A percentile compares a stretch with the other conserved stretches of the same genome.
Evolutionary conservation across 2,329 filamentous ascomycete genomes (phyloP).

Genomic region (Alternaria sp.): DNA sequence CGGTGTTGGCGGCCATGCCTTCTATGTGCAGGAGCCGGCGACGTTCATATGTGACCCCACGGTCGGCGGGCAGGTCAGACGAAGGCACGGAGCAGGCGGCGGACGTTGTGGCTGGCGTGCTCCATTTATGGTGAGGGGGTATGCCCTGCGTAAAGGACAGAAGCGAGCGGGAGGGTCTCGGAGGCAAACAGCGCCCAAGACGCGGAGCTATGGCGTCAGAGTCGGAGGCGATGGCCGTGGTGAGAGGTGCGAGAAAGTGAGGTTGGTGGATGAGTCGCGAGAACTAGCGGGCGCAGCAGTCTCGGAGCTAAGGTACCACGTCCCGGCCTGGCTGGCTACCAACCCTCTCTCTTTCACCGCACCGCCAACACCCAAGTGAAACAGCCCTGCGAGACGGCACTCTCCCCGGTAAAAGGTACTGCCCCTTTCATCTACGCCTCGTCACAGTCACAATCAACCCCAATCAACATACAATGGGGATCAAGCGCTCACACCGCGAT

Average conservation of each 20-base stretch:
- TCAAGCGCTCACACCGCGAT: slow-evolving; percentile 65
- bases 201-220: slow-evolving; percentile 23
- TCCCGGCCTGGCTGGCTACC: not conserved
- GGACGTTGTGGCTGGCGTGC: slow-evolving; percentile 57
- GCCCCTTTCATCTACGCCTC: slow-evolving; percentile 25
- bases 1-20: slow-evolving; percentile 55
- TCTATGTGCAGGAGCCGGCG: slow-evolving; percentile 29
- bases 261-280: slow-evolving; percentile 15
- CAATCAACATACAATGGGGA: slow-evolving; percentile 53
- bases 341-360: not conserved
- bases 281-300: slow-evolving; percentile 14
- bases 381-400: slow-evolving; percentile 11
- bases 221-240: slow-evolving; percentile 17
- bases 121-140: slow-evolving; percentile 62
- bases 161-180: slow-evolving; percentile 29
- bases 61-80: slow-evolving; percentile 65
- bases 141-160: slow-evolving; percentile 44
- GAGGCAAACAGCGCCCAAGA: slow-evolving; percentile 36
- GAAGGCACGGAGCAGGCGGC: slow-evolving; percentile 58
- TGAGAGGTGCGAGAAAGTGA: slow-evolving; percentile 22
- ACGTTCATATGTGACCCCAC: slow-evolving; percentile 55
- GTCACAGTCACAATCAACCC: slow-evolving; percentile 15
- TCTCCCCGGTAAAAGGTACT: slow-evolving; percentile 34
- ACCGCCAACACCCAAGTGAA: not conserved
- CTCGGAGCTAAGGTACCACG: slow-evolving; percentile 14